phyloP scores from a whole-genome alignment of 495 filamentous ascomycete genomes.

The Penicillium malachiteum region DNA sequence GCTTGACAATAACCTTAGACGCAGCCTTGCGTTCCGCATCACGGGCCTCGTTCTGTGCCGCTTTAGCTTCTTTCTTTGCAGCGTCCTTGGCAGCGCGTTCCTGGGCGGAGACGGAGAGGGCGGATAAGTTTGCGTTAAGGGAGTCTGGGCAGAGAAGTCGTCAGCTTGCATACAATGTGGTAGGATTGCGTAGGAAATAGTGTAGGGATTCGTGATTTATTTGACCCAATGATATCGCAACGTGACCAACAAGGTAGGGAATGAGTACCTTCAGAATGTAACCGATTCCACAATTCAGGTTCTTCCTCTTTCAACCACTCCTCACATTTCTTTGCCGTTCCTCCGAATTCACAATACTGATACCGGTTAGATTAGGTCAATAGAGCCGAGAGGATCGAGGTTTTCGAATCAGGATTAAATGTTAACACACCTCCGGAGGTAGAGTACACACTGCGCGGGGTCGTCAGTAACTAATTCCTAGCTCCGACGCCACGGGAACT shows the following conservation, averaged over 20 bases:
- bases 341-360: conserved; percentile 98
- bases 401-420: not conserved
- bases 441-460: conserved; percentile 74
- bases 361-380: not conserved
- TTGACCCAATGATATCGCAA: too few relatives aligned
- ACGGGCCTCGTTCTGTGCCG: conserved; percentile 76
- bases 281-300: conserved; percentile 64
- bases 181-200: not conserved
- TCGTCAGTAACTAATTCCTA: not conserved
- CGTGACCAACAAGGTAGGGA: too few relatives aligned
- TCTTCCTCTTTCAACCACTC: conserved; percentile 85
- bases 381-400: not conserved
- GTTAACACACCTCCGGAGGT: conserved; percentile 78
- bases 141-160: conserved; percentile 56
- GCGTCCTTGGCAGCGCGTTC: conserved; percentile 93
- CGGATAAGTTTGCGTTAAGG: conserved; percentile 74
- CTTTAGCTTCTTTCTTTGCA: conserved; percentile 91
- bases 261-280: conserved; percentile 81
- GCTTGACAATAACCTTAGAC: conserved; percentile 86
- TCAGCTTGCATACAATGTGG: not conserved
- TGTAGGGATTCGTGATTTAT: not conserved
- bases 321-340: conserved; percentile 95
- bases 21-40: conserved; percentile 73
- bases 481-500: not conserved
- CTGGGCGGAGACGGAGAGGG: conserved; percentile 82